Base-by-base conservation (phyloP, 1,284 basidiomycete genomes). In the Sporisorium sorghi region DNA sequence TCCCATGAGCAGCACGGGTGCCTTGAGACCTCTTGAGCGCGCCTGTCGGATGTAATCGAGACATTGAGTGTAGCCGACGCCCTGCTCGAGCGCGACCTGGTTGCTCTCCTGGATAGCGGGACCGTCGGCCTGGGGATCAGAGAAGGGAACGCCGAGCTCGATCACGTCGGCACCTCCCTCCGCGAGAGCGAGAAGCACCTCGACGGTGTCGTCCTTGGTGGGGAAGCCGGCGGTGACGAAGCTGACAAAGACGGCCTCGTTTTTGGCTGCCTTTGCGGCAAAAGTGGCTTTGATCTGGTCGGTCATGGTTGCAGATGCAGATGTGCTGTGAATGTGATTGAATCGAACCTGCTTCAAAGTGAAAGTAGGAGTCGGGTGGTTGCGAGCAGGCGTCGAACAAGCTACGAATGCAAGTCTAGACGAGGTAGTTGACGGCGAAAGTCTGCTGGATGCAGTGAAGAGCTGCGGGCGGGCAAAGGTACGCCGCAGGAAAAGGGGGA, bases 101-200 rank as follows among this genome's bases (percentile, higher is more conserved):
- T 97, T 98, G 46, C 92, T 90, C 76, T 91, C 91, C 84, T 98
- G 96, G 73, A 99, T 98, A 6, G 90, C 96, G 92, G 83, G 83
- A 12, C 85, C 85, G 86, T 99, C 96, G 1, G 94, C 96, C 78
- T 94, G 93, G 10, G 96, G 96, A 87, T 99, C 96, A 61, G 92
- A 94, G 87, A 97, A 98, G 46, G 83, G 96, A 37, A 98, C 89
- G 26, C 97, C 97, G 33, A 99, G 89, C 86, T 99, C 96, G 75
- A 99, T 96, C 75, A 98, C 90, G 85, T 98, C 94, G 48, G 93
- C 90, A 23, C 96, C 97, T 50, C 95, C 96, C 47, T 89, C 88
- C 85, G 98, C 91, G 89, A 99, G 92, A 21, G 92, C 92, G 39
- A 98, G 89, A 87, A 98, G 86, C 59, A 96, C 88, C 4, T 92